Evolutionary conservation across 257 asterid species (phyloP), one percentile per base, ranked within the genome.

Genomic region (Datura wrightii): DNA sequence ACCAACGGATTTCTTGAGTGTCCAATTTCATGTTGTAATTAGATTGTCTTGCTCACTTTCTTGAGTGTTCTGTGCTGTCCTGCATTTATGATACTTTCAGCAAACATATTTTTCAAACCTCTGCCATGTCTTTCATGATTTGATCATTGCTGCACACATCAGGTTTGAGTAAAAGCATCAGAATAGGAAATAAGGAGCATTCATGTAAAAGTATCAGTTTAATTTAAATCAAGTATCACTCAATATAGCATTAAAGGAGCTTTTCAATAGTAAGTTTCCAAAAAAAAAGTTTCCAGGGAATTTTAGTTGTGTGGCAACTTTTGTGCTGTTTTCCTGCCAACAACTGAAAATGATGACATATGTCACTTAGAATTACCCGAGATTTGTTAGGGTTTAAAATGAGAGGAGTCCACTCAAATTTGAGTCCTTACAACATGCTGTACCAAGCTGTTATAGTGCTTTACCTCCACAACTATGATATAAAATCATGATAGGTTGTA

Each of bases 171-270:
- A 24, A 48, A 48, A 50, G 46, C 62, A 24, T 50, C 62, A 31
- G 62, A 76, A 76, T 50, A 55, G 41, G 82, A 50, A 76, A 76
- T 31, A 31, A 76, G 82, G 62, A 55, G 62, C 82, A 76, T 31
- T 72, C 44, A 31, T 76, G 44, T 76, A 50, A 76, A 76, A 34
- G 44, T 78, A 78, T 31, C 63, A 34, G 63, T 78, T 52, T 31
- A 18, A 34, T 52, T 78, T 31, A 14, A 34, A 50, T 78, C 14
- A 78, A 41, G 11, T 41, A 8, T 69, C 41, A 41, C 24, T 69
- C 15, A 3, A 41, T 8, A 69, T 69, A 69, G 54, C 53, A 53
- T 41, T 39, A 69, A 41, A 69, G 54, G 53, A 69, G 34, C 4
- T 41, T 18, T 69, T 69, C n/a, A 6, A 69, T 41, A 41, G 54